phyloP scores from a whole-genome alignment of 1,284 basidiomycete genomes.

The Xerocomus cyaneibrunnescens region DNA sequence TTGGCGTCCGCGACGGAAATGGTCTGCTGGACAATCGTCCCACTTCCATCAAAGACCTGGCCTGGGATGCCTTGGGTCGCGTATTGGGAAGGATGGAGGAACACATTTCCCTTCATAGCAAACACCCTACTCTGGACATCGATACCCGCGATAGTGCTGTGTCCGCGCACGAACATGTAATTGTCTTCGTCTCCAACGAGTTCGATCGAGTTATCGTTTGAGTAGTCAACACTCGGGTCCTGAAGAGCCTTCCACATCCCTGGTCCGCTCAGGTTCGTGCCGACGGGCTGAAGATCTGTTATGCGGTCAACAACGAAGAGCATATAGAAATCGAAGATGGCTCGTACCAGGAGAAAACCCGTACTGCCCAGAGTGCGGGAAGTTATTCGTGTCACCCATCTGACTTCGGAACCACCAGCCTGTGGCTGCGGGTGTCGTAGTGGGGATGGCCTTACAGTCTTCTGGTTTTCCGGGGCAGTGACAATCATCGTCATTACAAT shows the following conservation, averaged over 20 bases:
- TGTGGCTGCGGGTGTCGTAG: conserved; percentile 11
- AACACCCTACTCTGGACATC: conserved; percentile 12
- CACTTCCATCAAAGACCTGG: not conserved
- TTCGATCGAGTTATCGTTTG: not conserved
- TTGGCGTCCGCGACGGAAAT: conserved; percentile 2
- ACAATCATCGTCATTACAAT: not conserved
- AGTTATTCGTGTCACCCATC: conserved; percentile 3
- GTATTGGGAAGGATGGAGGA: conserved; percentile 4
- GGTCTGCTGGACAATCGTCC: not conserved
- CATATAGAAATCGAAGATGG: not conserved
- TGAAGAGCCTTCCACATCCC: not conserved
- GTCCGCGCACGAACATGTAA: conserved; percentile 15
- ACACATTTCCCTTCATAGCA: accelerated
- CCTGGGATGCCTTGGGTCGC: not conserved
- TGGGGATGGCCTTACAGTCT: conserved; percentile 1
- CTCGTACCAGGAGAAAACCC: conserved; percentile 9
- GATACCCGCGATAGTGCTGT: conserved; percentile 13
- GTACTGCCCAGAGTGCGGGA: not conserved
- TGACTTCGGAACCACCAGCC: conserved; percentile 15
- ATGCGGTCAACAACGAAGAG: not conserved
- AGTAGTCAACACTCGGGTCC: conserved; percentile 6
- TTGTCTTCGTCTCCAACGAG: conserved; percentile 8
- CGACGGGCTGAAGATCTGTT: conserved; percentile 14
- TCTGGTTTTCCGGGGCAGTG: not conserved
- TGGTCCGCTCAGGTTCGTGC: not conserved